Evolutionary conservation across 169 alveolate genomes (phyloP).

Genomic region (Theileria parva): DNA sequence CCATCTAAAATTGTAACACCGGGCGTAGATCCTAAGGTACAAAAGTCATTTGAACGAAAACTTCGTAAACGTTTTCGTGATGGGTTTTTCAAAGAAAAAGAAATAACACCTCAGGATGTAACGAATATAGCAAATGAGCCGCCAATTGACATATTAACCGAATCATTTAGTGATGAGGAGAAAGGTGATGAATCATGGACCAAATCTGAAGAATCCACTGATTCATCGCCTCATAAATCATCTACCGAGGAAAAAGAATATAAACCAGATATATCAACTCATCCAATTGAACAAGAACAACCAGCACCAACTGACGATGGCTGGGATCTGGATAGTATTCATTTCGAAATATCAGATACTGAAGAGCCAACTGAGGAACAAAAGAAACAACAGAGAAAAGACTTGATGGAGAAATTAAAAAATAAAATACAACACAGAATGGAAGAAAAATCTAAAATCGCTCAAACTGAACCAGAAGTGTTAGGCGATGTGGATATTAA

Average conservation of each 20-base stretch:
- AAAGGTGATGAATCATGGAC: background rate
- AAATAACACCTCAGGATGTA: background rate
- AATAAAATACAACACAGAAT: background rate
- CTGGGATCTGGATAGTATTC: no score
- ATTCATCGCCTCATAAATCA: no score
- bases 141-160: background rate
- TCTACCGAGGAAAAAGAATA: background rate
- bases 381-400: background rate
- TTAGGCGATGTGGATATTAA: no score
- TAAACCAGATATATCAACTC: no score
- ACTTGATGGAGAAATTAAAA: background rate
- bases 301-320: no score
- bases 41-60: background rate
- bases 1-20: background rate
- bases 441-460: background rate
- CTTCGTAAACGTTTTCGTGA: background rate
- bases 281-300: no score
- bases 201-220: background rate
- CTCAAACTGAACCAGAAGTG: no score
- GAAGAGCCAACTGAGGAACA: no score
- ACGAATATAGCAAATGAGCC: background rate
- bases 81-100: background rate
- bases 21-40: background rate
- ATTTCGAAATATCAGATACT: no score
- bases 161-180: background rate